phyloP scores from a whole-genome alignment of 2,329 filamentous ascomycete species.

The Botrytis tulipae region DNA sequence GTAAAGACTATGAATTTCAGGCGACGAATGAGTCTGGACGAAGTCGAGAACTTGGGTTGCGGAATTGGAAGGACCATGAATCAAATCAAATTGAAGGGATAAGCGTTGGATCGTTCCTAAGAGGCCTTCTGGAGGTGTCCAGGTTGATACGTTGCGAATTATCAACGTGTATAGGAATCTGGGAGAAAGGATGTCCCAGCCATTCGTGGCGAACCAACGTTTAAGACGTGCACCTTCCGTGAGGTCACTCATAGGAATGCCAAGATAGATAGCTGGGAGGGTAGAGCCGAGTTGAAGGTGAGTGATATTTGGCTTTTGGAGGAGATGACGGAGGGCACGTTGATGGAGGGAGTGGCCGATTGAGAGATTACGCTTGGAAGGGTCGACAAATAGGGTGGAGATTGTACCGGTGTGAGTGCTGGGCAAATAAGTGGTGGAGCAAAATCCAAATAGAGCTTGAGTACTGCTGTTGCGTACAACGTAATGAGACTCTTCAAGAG shows the following conservation, averaged over 20 bases:
- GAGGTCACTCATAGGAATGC: constrained; percentile 66
- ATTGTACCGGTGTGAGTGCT: constrained; percentile 59
- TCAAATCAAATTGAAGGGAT: constrained; percentile 61
- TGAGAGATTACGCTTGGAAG: constrained; percentile 78
- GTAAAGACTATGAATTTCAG: constrained; percentile 65
- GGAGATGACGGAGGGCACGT: constrained; percentile 73
- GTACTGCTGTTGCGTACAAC: constrained; percentile 94
- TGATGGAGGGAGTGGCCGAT: constrained; percentile 89
- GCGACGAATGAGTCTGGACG: constrained; percentile 52
- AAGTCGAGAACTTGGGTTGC: constrained; percentile 58
- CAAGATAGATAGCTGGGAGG: constrained; percentile 82
- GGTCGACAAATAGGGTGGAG: constrained; percentile 86
- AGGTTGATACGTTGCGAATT: constrained; percentile 57
- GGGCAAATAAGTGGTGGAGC: constrained; percentile 79
- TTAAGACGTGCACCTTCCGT: constrained; percentile 48
- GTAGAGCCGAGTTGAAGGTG: constrained; percentile 74
- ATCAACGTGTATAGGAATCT: constrained; percentile 63
- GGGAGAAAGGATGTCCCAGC: constrained; percentile 74
- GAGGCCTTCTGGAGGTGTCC: constrained; percentile 61
- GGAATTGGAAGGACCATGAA: constrained; percentile 61
- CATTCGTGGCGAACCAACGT: constrained; percentile 86
- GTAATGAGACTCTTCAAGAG: constrained; percentile 72
- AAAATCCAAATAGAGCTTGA: constrained; percentile 86
- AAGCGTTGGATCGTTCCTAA: constrained; percentile 52
- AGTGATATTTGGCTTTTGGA: constrained; percentile 53